Conservation (phyloP, 495 filamentous ascomycete species). For the Massariosphaeria phaeospora region DNA sequence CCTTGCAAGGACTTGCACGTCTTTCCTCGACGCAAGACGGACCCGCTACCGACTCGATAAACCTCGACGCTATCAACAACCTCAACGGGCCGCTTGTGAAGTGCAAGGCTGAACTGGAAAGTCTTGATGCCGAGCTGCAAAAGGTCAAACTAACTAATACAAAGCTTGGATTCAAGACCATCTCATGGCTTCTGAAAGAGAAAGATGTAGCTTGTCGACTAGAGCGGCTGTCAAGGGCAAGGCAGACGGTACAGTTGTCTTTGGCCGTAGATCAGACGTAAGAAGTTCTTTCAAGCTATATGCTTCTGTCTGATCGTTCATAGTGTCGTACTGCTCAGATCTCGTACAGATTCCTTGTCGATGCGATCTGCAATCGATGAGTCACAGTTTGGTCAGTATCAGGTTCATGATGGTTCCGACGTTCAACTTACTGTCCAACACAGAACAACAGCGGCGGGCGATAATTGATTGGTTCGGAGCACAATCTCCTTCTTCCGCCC, state of each 20-base stretch:
- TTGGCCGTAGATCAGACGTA: conserved; percentile 11
- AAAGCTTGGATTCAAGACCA: neutral
- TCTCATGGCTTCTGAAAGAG: conserved; percentile 8
- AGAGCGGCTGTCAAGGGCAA: neutral
- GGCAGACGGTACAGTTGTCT: neutral
- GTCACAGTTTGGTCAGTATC: neutral
- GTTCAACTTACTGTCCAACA: neutral
- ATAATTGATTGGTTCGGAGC: conserved; percentile 11
- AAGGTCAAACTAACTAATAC: neutral
- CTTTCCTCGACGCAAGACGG: neutral
- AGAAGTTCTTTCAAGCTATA: neutral
- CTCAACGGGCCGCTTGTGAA: neutral
- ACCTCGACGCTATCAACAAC: neutral
- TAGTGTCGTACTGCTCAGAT: neutral
- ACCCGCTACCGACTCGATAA: no score
- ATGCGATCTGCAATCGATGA: neutral
- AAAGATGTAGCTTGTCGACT: conserved; percentile 1
- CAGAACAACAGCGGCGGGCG: neutral
- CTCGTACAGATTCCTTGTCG: neutral
- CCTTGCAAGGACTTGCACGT: neutral
- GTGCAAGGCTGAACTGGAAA: neutral
- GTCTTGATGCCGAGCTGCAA: neutral
- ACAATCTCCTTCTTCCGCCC: neutral
- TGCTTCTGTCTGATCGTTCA: no score
- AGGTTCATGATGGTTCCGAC: neutral